Percentiles rank a stretch among this genome's conserved stretches.
These are phyloP conservation scores for Paspalum notatum DNA, from an alignment of 176 grass and related monocot species.

Conservation along the genomic window DNA sequence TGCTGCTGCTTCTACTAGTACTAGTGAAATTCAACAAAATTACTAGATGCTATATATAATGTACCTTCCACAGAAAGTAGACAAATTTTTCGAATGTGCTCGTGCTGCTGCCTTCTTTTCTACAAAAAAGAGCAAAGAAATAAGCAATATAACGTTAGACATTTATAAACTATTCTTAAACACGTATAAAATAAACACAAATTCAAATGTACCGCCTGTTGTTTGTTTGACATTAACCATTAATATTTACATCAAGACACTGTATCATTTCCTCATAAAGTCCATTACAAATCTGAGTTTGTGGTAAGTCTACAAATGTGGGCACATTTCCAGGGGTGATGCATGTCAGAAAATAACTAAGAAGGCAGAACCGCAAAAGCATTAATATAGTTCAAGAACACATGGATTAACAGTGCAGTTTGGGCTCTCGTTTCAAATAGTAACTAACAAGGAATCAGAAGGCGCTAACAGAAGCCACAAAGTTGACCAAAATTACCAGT, in stretches of 20 bases:
- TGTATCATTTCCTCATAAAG: neutral
- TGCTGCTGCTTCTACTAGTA: neutral
- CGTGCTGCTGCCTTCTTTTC: conserved; percentile 90
- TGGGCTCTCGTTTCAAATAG: neutral
- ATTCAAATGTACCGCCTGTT: neutral
- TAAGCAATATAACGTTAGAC: neutral
- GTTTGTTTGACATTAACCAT: conserved; percentile 28
- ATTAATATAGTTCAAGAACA: neutral
- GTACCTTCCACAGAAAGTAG: conserved; percentile 96
- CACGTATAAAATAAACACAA: neutral
- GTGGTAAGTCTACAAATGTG: neutral
- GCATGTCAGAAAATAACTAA: neutral
- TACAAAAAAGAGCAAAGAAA: conserved; percentile 42
- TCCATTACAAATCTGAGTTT: neutral
- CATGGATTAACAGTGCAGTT: neutral
- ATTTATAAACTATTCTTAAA: neutral
- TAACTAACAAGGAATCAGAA: neutral
- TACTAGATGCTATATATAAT: neutral
- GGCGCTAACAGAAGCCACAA: conserved; percentile 1
- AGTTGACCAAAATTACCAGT: conserved; percentile 50
- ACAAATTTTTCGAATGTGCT: conserved; percentile 83
- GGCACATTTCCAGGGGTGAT: neutral
- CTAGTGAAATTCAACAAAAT: neutral
- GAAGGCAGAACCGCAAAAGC: neutral
- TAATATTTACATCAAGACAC: neutral